phyloP scores from a whole-genome alignment of 2,329 filamentous ascomycete genomes.

The Penicillium paneum region DNA sequence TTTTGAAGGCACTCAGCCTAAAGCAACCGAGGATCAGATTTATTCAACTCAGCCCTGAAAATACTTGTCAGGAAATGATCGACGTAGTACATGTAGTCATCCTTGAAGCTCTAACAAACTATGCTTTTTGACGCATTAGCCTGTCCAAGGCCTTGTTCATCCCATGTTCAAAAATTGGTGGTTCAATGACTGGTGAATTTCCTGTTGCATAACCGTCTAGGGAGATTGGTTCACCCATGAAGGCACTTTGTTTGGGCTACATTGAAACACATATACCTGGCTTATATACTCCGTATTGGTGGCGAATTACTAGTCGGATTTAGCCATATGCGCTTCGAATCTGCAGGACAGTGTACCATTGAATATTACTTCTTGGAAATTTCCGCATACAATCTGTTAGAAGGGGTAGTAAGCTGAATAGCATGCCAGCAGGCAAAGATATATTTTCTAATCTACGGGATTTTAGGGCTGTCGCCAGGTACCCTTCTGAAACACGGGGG shows the following conservation, averaged over 20 bases:
- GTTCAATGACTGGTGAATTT: background rate
- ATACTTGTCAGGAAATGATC: conserved; percentile 6
- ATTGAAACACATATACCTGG: background rate
- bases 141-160: background rate
- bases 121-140: background rate
- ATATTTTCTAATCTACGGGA: background rate
- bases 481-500: background rate
- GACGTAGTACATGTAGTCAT: background rate
- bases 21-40: background rate
- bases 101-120: background rate
- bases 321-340: background rate
- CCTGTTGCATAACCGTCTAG: too few relatives aligned
- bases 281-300: background rate
- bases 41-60: background rate
- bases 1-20: background rate
- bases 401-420: background rate
- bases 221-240: background rate
- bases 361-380: background rate
- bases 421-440: background rate
- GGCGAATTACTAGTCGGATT: background rate
- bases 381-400: background rate
- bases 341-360: background rate
- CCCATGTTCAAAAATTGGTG: background rate
- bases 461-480: background rate
- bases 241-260: too few relatives aligned